Evolutionary conservation across 1,284 basidiomycete species (phyloP).

Genomic region (Irpex sp.): DNA sequence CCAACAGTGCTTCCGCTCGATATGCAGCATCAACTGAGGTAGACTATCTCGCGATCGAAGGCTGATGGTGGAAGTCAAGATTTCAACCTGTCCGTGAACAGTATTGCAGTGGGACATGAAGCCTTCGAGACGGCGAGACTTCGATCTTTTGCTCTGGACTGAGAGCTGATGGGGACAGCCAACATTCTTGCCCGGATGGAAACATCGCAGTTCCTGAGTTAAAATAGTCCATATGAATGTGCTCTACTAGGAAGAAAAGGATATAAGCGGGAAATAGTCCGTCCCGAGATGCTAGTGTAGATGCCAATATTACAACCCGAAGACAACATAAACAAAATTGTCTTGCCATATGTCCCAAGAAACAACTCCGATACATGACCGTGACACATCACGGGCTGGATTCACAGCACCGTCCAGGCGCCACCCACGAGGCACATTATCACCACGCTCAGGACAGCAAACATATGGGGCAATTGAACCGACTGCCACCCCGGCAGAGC

Average conservation of each 20-base stretch:
- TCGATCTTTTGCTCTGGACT: too few species aligned
- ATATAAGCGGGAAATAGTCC: neutral
- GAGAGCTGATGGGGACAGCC: too few species aligned
- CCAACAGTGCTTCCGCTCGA: too few species aligned
- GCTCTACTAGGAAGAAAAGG: neutral
- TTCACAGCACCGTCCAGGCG: slow-evolving; percentile 31
- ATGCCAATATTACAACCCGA: neutral
- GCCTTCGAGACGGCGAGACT: too few species aligned
- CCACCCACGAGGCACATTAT: slow-evolving; percentile 29
- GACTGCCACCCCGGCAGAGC: slow-evolving; percentile 24
- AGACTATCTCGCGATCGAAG: too few species aligned
- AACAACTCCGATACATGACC: neutral
- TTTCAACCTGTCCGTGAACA: too few species aligned
- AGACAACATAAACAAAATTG: neutral
- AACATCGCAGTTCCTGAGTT: too few species aligned
- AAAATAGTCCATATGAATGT: neutral
- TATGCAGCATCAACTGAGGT: too few species aligned
- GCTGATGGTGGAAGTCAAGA: too few species aligned
- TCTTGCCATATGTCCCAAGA: neutral
- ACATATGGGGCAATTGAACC: slow-evolving; percentile 27
- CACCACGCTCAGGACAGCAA: slow-evolving; percentile 23
- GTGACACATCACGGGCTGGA: neutral
- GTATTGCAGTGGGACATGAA: too few species aligned
- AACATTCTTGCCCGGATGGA: too few species aligned
- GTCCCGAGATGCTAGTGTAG: neutral